These are phyloP conservation scores for Limnanthes douglasii DNA, from an alignment of 345 rosid species.

Conservation along the genomic window DNA sequence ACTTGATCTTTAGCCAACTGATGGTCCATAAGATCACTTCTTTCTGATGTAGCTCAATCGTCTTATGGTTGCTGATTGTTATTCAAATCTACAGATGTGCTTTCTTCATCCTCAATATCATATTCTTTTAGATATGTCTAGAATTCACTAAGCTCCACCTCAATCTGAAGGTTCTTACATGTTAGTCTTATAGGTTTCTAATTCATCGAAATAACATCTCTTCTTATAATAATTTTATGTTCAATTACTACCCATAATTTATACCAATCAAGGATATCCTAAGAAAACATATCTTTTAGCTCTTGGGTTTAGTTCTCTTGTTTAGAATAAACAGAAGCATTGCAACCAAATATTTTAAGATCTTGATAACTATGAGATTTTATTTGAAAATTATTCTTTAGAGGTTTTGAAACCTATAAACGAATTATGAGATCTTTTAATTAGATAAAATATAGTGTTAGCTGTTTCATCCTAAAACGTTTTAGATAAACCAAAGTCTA, in stretches of 20 bases:
- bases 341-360: neutral
- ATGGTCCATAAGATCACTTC: too few species aligned
- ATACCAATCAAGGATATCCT: neutral
- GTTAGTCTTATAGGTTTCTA: neutral
- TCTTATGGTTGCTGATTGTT: too few species aligned
- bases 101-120: too few species aligned
- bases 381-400: neutral
- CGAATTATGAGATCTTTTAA: neutral
- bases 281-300: too few species aligned
- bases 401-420: neutral
- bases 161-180: too few species aligned
- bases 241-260: neutral
- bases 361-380: neutral
- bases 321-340: neutral
- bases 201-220: conserved; percentile 1
- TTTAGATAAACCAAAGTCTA: neutral
- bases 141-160: too few species aligned
- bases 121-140: too few species aligned
- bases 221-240: neutral
- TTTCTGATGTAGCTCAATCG: too few species aligned
- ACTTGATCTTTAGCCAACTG: too few species aligned
- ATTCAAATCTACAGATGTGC: too few species aligned
- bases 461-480: neutral
- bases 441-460: neutral
- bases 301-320: too few species aligned